These are phyloP conservation scores for Phytophthora ohioensis DNA, from an alignment of 352 stramenopile genomes.

Conservation along the genomic window DNA sequence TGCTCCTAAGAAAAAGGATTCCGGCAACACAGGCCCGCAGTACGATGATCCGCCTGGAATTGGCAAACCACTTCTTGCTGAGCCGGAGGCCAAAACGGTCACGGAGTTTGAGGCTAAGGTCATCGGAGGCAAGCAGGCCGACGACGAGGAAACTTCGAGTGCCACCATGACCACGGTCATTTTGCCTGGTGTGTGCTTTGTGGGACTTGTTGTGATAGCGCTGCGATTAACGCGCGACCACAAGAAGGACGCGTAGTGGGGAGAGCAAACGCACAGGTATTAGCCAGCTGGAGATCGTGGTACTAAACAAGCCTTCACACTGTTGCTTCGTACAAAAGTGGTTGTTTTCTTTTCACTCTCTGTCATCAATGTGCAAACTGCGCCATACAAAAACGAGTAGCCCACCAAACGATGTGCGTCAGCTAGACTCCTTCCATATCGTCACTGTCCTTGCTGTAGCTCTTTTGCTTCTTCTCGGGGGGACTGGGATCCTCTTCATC, in stretches of 20 bases:
- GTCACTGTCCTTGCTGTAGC: constrained; percentile 51
- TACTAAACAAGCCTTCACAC: background rate
- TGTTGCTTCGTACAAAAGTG: constrained; percentile 25
- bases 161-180: constrained; percentile 47
- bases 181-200: constrained; percentile 62
- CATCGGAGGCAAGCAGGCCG: constrained; percentile 41
- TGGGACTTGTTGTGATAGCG: constrained; percentile 58
- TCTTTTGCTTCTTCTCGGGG: constrained; percentile 53
- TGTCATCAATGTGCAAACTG: constrained; percentile 15
- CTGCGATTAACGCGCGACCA: constrained; percentile 70
- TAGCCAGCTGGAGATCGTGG: constrained; percentile 14
- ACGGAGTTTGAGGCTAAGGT: constrained; percentile 52
- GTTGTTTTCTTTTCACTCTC: constrained; percentile 15
- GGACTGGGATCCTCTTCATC: constrained; percentile 67
- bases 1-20: constrained; percentile 68
- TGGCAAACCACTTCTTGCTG: constrained; percentile 51
- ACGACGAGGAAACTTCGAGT: constrained; percentile 29
- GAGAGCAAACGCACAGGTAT: constrained; percentile 14
- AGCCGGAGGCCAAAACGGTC: constrained; percentile 40
- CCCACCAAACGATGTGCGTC: constrained; percentile 13
- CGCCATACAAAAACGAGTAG: constrained; percentile 33
- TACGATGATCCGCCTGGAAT: constrained; percentile 76
- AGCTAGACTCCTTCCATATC: constrained; percentile 60
- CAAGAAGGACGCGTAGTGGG: constrained; percentile 74
- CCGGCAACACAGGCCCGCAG: constrained; percentile 31